Evolutionary conservation across 2,329 filamentous ascomycete genomes (phyloP), one percentile per base, ranked within the genome.

Genomic region (Clonostachys rosea): DNA sequence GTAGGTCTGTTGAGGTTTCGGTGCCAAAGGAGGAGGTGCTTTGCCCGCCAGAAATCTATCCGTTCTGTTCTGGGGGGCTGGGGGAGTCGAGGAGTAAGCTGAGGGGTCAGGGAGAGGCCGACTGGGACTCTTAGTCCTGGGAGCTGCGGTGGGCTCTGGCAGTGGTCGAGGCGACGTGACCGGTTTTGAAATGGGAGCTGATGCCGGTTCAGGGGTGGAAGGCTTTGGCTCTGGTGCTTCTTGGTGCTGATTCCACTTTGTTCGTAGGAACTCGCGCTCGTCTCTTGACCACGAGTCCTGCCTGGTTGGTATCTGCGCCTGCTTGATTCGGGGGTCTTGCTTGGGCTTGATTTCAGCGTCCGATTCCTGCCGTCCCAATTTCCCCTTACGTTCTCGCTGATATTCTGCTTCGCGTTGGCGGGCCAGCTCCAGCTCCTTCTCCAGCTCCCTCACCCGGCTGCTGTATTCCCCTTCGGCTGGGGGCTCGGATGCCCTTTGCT

Each of bases 381-480:
- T 71, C 66, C 71, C 69, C 61, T 80, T 63, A 49, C 83, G 68
- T 58, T 78, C 73, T 51, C 74, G 67, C 68, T 86, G 71, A 64
- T 84, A 77, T 69, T 86, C 74, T 64, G 79, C 66, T 62, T 86
- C 74, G 65, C 86, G 63, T 69, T 84, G 62, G 57, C 85, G 72
- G 53, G 83, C 74, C 59, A 78, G 54, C 70, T 87, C 75, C 17
- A 83, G 63, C 74, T 89, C 73, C 68, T 80, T 75, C 67, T 97
- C 92, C 6, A 97, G 75, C 61, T 96, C 86, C 56, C 80, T 80
- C 52, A 96, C 84, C 39, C 91, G 83, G 52, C 76, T 79, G 52
- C 75, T 81, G 63, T 92, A 77, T 16, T 63, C 56, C 20, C 65
- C 42, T 60, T 63, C 65, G 24, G 61, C 65, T 17, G 59, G 52